Percentiles rank a stretch among this genome's conserved stretches.
These are phyloP conservation scores for Erodium moschatum DNA, from an alignment of 441 rosid genomes.

Conservation along the genomic window DNA sequence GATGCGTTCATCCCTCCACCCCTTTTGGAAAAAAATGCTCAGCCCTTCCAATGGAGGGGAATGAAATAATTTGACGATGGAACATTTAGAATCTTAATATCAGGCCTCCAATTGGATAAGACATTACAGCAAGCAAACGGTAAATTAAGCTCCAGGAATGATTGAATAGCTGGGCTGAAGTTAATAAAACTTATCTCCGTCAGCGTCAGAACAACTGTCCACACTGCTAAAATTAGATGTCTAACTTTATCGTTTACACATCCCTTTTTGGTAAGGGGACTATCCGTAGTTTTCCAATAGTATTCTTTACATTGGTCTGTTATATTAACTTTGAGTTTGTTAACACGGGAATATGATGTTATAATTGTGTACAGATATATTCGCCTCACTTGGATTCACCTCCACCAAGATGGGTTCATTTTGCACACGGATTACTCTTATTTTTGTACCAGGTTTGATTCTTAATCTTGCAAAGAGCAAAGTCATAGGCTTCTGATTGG, in stretches of 20 bases:
- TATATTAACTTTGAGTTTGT: neutral
- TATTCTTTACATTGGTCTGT: neutral
- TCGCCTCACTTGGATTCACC: conserved; percentile 83
- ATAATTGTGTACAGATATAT: conserved; percentile 47
- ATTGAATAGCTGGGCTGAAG: neutral
- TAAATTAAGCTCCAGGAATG: neutral
- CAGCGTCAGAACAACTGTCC: neutral
- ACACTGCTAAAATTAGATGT: neutral
- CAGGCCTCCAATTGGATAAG: neutral
- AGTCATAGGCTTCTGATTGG: conserved; percentile 5
- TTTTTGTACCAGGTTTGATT: conserved; percentile 81
- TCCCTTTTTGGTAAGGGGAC: neutral
- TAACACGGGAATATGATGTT: neutral
- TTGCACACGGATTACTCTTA: conserved; percentile 87
- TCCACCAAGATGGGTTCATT: conserved; percentile 94
- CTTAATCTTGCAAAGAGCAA: conserved; percentile 9
- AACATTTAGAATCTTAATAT: neutral
- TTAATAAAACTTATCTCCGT: neutral
- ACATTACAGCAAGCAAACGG: neutral
- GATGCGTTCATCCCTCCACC: too few relatives aligned
- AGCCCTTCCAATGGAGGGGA: neutral
- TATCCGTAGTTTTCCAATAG: neutral
- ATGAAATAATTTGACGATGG: neutral
- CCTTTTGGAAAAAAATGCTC: too few relatives aligned
- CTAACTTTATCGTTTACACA: neutral